phyloP scores from a whole-genome alignment of 2,329 filamentous ascomycete genomes.

The Tolypocladium inflatum region DNA sequence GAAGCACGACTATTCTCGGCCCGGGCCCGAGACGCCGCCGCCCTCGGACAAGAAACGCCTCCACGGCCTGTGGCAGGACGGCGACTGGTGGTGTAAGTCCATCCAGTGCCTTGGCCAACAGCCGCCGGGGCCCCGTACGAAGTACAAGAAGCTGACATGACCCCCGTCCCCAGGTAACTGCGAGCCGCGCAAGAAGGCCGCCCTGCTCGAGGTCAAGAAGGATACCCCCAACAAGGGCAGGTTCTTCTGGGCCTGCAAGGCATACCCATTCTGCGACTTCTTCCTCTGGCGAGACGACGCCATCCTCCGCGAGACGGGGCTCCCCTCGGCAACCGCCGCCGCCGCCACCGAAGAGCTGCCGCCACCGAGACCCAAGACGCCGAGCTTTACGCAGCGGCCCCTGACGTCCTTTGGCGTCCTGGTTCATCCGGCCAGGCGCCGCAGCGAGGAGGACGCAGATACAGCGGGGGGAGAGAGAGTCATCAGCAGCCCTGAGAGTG shows the following conservation, averaged over 20 bases:
- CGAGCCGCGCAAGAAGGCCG: conserved; percentile 26
- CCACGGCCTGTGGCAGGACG: conserved; percentile 22
- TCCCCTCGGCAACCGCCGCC: conserved; percentile 4
- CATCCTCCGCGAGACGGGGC: conserved; percentile 16
- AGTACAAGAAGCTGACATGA: not conserved
- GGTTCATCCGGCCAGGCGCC: conserved; percentile 11
- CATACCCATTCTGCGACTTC: conserved; percentile 28
- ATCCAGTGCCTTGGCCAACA: not conserved
- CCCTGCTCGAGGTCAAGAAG: conserved; percentile 26
- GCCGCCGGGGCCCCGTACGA: not conserved
- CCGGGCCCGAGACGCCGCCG: conserved; percentile 11
- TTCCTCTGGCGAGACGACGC: conserved; percentile 36
- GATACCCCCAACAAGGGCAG: conserved; percentile 28
- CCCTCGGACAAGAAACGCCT: conserved; percentile 19
- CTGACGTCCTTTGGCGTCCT: conserved; percentile 20
- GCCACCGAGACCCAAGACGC: conserved; percentile 14
- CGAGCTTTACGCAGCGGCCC: conserved; percentile 17
- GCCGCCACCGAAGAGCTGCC: not conserved
- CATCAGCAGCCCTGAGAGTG: not conserved
- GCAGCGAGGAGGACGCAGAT: not conserved
- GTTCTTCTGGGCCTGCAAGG: conserved; percentile 31
- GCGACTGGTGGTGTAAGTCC: conserved; percentile 26
- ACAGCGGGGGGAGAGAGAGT: not conserved
- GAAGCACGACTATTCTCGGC: not conserved
- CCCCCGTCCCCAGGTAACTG: conserved; percentile 28